Base-by-base conservation (phyloP, 163 green algal species). In the Scenedesmus sp. region DNA sequence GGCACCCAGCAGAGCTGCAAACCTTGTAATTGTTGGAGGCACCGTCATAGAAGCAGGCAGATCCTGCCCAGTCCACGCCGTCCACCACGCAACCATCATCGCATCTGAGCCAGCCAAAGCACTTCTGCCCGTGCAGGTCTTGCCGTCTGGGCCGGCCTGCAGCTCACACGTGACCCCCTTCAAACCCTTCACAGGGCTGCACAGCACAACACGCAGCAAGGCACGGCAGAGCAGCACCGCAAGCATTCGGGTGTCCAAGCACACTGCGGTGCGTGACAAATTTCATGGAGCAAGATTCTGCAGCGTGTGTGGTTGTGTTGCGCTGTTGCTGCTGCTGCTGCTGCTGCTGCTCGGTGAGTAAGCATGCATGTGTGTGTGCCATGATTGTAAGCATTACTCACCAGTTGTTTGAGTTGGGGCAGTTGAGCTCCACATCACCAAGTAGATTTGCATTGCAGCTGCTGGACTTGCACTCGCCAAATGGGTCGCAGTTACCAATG, bases 401-500 rank as follows among this genome's bases (percentile, higher is more conserved):
- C 72, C 72, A 81, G n/a, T 81, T 46, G 33, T 6, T 30, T 33
- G 72, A 81, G 72, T 49, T 81, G 72, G 72, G 72, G 35, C 72
- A 81, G 35, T 81, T 81, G 33, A 81, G 35, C 72, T 81, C 72
- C 7, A 18, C 33, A 30, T 81, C 33, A 16, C 72, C 72, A 4
- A 81, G n/a, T 7, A 10, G 1, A 33, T 81, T 81, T 3, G 72
- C 72, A 46, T 30, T 46, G 72, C 72, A 81, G 35, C 72, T 81
- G 72, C 72, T 81, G 72, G 35, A n/a, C 72, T 81, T 81, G 72
- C 72, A 81, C 35, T 46, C 33, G 72, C 72, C 72, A 33, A 81
- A 46, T 4, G 72, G 72, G 12, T 81, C 72, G 72, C 72, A 81
- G n/a, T 81, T 46, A 1, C 72, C 72, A 46, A 81, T 81, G 72